Evolutionary conservation across 106 monocot genomes (phyloP), one percentile per base, ranked within the genome.

Genomic region (Cymbidium sinense): DNA sequence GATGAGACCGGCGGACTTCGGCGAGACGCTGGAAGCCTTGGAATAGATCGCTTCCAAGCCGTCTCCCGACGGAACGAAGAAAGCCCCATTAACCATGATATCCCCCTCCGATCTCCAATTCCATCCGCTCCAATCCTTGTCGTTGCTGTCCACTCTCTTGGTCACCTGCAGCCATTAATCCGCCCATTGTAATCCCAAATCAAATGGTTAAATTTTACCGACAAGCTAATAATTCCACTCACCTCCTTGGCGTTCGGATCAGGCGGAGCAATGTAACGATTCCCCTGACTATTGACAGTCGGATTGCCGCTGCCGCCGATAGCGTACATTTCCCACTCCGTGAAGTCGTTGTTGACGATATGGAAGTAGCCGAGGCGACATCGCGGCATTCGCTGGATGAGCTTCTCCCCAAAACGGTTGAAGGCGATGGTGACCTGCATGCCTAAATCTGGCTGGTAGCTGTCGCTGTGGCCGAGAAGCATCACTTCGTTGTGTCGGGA

Each of bases 371-470:
- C 89, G 17, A 71, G 65, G 36, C 93, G 82, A 35, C 87, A 86
- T 23, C 93, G 37, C 9, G 89, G 93, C 93, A 93, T 93, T 41
- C 93, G 76, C 80, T 93, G 93, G 36, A 86, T 73, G 51, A 93
- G 86, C 41, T 28, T 84, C 77, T 82, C 82, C 7, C 93, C 93
- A 54, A 93, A 89, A 10, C 51, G 79, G 71, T 93, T 93, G 80
- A 93, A 93, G 17, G 93, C 93, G 31, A 93, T 84, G 28, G 93
- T 93, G 70, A 93, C 93, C 87, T 93, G 93, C 93, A 93, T 93
- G 5, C 78, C 87, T 5, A 71, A 52, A 41, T 93, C 93, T 0
- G 84, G 83, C 34, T 51, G 1, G 84, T 87, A 93, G 15, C 77
- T 82, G 76, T 93, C 92, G 35, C 70, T 81, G 80, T 89, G 89